Evolutionary conservation across 1,284 basidiomycete species (phyloP), one percentile per base, ranked within the genome.

Genomic region (Spongiforma sp.): DNA sequence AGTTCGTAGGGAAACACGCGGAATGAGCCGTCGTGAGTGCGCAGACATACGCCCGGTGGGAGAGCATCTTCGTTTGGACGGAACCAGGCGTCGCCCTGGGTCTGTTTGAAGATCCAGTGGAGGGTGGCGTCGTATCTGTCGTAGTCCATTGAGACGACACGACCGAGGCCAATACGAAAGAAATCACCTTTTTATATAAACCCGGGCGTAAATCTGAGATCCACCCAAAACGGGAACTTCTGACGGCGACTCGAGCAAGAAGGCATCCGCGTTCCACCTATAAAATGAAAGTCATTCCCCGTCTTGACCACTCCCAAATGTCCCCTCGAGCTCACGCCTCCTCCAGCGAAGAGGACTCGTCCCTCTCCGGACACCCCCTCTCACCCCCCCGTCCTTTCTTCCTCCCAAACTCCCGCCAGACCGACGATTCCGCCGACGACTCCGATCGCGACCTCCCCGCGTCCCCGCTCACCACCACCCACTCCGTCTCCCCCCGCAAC

Each of bases 1-100:
- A 89, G 85, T 69, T 92, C 88, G 75, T 92, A 91, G 1, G 90
- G 89, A 70, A 92, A 92, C 28, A 91, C 85, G 56, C 89, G 84
- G 71, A 90, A 91, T 60, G 83, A 83, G 69, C 85, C 83, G 50
- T 86, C 82, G 68, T 86, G 83, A 9, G 86, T 86, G 69, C 89
- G 85, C 61, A 90, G 82, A 70, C 86, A 86, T 19, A 90, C 89
- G 67, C 89, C 89, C 2, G 86, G 86, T 4, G 86, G 77, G 59
- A 80, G 67, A n/a, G 78, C 73, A 69, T 82, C 81, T 65, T 84
- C 84, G 68, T 82, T 81, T 59, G 84, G 84, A 52, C 84, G 79
- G 68, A 86, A 86, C 84, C 84, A 86, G 57, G 84, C 84, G 71
- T 86, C 84, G 66, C 84, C 83, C 76, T 86, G 85, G 12, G 85